Percentiles rank a stretch among this genome's conserved stretches.
phyloP scores from a whole-genome alignment of 305 asterid species.

The Fraxinus dipetala region DNA sequence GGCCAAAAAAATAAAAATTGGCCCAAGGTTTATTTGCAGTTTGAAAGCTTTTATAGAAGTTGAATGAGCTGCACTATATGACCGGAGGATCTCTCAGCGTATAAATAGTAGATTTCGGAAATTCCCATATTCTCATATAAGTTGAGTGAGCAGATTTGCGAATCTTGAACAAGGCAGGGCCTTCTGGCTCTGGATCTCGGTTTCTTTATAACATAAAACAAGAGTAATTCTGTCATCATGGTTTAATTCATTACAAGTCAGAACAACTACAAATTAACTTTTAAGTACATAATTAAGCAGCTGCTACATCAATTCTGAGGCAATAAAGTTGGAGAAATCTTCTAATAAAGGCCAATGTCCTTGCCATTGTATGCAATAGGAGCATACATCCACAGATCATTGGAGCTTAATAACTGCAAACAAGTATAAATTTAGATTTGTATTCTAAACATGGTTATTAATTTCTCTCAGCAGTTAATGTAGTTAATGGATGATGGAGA shows the following conservation, averaged over 20 bases:
- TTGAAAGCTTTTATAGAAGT: too few species aligned
- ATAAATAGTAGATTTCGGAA: too few species aligned
- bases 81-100: too few species aligned
- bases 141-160: neutral
- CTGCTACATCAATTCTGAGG: too few species aligned
- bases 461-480: neutral
- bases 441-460: neutral
- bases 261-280: too few species aligned
- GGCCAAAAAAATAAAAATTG: too few species aligned
- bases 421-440: neutral
- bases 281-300: too few species aligned
- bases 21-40: too few species aligned
- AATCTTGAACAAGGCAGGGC: neutral
- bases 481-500: neutral
- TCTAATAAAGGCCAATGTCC: constrained; percentile 35
- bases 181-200: neutral
- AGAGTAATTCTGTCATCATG: too few species aligned
- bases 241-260: too few species aligned
- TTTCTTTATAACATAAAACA: neutral
- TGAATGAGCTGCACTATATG: too few species aligned
- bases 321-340: constrained; percentile 5
- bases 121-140: too few species aligned
- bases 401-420: constrained; percentile 47
- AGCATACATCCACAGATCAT: constrained; percentile 56
- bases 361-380: constrained; percentile 47